A percentile compares a stretch with the other conserved stretches of the same genome.
Conservation (phyloP, 805 yeast genomes). For the Candida maesae region DNA sequence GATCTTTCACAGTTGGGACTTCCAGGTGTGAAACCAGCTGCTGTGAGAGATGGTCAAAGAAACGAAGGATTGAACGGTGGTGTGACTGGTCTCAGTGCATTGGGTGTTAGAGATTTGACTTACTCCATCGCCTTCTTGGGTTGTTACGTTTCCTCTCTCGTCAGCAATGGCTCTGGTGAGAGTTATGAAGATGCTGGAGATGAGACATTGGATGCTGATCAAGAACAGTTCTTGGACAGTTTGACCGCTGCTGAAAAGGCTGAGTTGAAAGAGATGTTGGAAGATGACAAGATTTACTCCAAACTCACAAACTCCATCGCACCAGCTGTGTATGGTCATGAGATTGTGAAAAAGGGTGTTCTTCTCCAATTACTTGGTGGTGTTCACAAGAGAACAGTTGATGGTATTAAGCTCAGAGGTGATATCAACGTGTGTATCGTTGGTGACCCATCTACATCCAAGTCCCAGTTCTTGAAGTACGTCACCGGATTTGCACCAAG, state of each 20-base stretch:
- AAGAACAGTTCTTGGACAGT: constrained; percentile 73
- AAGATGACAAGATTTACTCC: constrained; percentile 78
- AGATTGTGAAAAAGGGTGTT: constrained; percentile 87
- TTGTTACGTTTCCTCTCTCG: constrained; percentile 76
- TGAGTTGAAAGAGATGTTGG: constrained; percentile 86
- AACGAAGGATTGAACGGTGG: constrained; percentile 75
- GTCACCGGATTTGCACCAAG: constrained; percentile 90
- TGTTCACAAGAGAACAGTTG: constrained; percentile 89
- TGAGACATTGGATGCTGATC: constrained; percentile 51
- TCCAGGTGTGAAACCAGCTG: constrained; percentile 90
- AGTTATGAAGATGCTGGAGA: constrained; percentile 40
- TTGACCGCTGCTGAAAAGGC: constrained; percentile 77
- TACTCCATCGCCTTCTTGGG: constrained; percentile 90
- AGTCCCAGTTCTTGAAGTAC: constrained; percentile 92
- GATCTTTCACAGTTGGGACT: constrained; percentile 90
- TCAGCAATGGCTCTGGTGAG: constrained; percentile 33
- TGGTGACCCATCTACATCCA: constrained; percentile 97
- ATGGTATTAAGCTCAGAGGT: constrained; percentile 93
- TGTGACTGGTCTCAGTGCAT: constrained; percentile 79
- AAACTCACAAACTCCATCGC: constrained; percentile 86
- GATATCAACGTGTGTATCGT: constrained; percentile 95
- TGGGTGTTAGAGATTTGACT: constrained; percentile 89
- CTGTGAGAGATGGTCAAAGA: constrained; percentile 57
- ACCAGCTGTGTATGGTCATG: constrained; percentile 96
- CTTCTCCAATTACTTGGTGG: constrained; percentile 89